Base-by-base conservation (phyloP, 2,329 filamentous ascomycete species). In the Arthrobotrys entomopaga region DNA sequence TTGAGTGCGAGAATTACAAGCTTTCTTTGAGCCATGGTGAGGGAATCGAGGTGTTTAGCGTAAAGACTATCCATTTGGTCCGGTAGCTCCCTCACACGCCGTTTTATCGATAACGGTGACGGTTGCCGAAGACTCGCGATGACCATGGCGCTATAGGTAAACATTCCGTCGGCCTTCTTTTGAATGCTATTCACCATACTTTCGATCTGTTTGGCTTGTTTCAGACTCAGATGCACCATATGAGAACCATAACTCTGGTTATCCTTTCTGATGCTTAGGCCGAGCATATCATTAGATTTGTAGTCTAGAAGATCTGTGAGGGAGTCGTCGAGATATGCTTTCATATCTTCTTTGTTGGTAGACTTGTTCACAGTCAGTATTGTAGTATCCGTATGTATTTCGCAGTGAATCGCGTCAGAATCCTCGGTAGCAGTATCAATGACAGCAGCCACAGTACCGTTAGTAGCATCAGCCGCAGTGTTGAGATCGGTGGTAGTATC, bases 141-240 rank as follows among this genome's bases (percentile, higher is more conserved):
- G 4, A 72, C 67, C 67, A 72, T 72, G 1, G 67, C 59, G 22
- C 67, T 72, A 11, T 65, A 72, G 8, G 59, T 72, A 29, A 72
- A 72, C 67, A 72, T 72, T 5, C 67, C 67, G 19, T 72, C 59
- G 20, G 67, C 59, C 15, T 72, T 72, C 43, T 65, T 65, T 38
- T 65, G 67, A 5, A 72, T 72, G 13, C 43, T 42, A 10, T 53
- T 22, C 8, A 65, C 67, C 59, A 72, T 72, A 10, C 53, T 46
- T 40, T 65, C 20, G 13, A 72, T 72, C 10, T 65, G 50, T n/a
- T 34, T 59, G 1, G 22, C 34, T 42, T 65, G 67, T 13, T 49
- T 72, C 11, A 16, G 29, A 20, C 38, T 71, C 10, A 64, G n/a
- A 7, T 49, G 38, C 5, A 49, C 8, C 40, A 8, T 19, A 10